Conservation (phyloP, 495 filamentous ascomycete species). For the Mytilinidion resinicola region DNA sequence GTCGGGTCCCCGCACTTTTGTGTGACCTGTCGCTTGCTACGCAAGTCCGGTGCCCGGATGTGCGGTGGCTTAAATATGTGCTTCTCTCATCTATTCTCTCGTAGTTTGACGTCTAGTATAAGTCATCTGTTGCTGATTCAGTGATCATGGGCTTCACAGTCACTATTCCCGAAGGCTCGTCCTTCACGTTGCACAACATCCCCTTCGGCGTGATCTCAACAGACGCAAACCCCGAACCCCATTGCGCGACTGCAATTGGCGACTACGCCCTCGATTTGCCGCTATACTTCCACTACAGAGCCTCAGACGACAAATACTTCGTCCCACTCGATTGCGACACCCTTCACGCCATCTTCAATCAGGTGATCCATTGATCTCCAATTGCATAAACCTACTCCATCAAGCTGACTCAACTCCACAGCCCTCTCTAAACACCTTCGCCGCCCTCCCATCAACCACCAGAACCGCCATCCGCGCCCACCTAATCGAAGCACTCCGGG, state of each 20-base stretch:
- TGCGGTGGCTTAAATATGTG: too few relatives aligned
- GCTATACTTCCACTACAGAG: constrained; percentile 5
- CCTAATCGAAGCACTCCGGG: constrained; percentile 16
- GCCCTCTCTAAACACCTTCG: constrained; percentile 29
- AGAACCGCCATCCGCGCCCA: constrained; percentile 17
- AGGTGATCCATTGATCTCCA: too few relatives aligned
- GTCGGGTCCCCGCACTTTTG: too few relatives aligned
- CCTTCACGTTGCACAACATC: constrained; percentile 19
- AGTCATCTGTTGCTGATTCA: too few relatives aligned
- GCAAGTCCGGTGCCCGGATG: too few relatives aligned
- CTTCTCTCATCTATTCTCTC: too few relatives aligned
- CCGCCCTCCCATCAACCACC: constrained; percentile 17
- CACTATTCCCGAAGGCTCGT: background rate
- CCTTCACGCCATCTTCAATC: background rate
- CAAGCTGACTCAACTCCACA: background rate
- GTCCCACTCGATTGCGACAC: too few relatives aligned
- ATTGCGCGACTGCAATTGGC: constrained; percentile 28
- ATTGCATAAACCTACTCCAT: too few relatives aligned
- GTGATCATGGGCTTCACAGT: background rate
- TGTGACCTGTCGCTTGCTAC: too few relatives aligned
- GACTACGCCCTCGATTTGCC: constrained; percentile 25
- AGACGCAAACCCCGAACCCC: constrained; percentile 5
- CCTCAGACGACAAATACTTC: too few relatives aligned
- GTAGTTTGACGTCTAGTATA: too few relatives aligned
- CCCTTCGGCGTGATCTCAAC: constrained; percentile 26